Conservation (phyloP, 306 rosid species). For the Corylus heterophylla region DNA sequence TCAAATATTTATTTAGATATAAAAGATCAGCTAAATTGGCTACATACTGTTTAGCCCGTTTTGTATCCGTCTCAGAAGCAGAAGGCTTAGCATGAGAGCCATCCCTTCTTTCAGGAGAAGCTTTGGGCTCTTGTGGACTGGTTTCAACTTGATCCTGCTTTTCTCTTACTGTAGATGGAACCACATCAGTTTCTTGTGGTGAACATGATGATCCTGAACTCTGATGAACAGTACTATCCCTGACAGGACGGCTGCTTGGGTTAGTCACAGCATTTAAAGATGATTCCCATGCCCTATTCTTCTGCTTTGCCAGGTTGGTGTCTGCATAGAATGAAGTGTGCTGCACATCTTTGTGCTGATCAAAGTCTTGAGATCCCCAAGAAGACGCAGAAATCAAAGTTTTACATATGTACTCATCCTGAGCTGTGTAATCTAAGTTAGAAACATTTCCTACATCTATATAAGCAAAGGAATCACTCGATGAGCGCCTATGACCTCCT, state of each 20-base stretch:
- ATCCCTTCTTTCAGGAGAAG: constrained; percentile 69
- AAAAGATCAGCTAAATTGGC: constrained; percentile 23
- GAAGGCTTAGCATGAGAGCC: constrained; percentile 55
- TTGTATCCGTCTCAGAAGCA: constrained; percentile 79
- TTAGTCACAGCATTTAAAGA: constrained; percentile 43
- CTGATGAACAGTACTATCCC: constrained; percentile 54
- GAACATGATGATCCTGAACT: constrained; percentile 58
- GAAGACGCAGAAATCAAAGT: constrained; percentile 54
- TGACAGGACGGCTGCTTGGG: constrained; percentile 54
- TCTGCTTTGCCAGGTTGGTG: constrained; percentile 59
- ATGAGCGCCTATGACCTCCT: constrained; percentile 96
- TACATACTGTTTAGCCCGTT: constrained; percentile 97
- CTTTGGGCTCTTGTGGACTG: constrained; percentile 58
- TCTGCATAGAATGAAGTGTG: constrained; percentile 64
- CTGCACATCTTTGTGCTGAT: constrained; percentile 67
- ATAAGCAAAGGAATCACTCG: constrained; percentile 97
- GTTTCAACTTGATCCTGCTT: constrained; percentile 59
- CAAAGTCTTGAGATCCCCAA: constrained; percentile 84
- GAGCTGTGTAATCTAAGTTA: constrained; percentile 49
- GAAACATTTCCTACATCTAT: constrained; percentile 54
- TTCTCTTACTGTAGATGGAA: constrained; percentile 50
- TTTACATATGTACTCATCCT: constrained; percentile 61
- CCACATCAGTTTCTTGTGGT: constrained; percentile 70
- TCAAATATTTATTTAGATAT: constrained; percentile 19
- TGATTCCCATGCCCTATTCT: constrained; percentile 80